Percentiles rank a stretch among this genome's conserved stretches.
Conservation (phyloP, 2,329 filamentous ascomycete genomes). For the Tothia fuscella region DNA sequence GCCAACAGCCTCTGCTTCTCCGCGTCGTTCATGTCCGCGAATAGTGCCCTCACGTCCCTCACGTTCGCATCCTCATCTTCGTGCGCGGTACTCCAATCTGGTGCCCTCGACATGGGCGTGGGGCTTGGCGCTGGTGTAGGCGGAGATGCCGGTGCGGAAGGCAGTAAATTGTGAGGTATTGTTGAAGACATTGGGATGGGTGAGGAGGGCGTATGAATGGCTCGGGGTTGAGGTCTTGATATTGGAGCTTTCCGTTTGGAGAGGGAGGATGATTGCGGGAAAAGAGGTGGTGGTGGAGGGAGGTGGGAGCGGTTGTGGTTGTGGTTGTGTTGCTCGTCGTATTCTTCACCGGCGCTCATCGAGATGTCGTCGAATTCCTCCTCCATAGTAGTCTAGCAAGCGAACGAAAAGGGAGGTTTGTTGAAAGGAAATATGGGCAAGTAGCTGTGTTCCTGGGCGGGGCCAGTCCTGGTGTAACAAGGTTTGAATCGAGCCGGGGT, state of each 20-base stretch:
- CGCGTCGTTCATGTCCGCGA: slow-evolving; percentile 61
- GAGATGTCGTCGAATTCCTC: slow-evolving; percentile 21
- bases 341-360: slow-evolving; percentile 18
- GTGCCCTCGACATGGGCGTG: slow-evolving; percentile 49
- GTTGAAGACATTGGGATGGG: slow-evolving; percentile 34
- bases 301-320: slow-evolving; percentile 12
- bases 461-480: no score
- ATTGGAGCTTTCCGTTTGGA: slow-evolving; percentile 26
- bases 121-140: slow-evolving; percentile 57
- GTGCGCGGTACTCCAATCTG: slow-evolving; percentile 65
- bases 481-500: no score
- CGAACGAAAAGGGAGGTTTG: not conserved
- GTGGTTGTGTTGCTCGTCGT: slow-evolving; percentile 25
- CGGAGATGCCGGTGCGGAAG: slow-evolving; percentile 52
- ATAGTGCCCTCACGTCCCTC: slow-evolving; percentile 66
- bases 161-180: slow-evolving; percentile 48
- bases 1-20: slow-evolving; percentile 73
- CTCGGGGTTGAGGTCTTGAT: slow-evolving; percentile 29
- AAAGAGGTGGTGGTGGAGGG: slow-evolving; percentile 32
- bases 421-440: no score
- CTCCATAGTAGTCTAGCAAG: slow-evolving; percentile 12
- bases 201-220: slow-evolving; percentile 39
- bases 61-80: slow-evolving; percentile 77
- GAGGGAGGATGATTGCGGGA: slow-evolving; percentile 24
- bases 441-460: no score